A percentile compares a stretch with the other conserved stretches of the same genome.
Evolutionary conservation across 129 eudicot species (phyloP).

Genomic region (Rutidosis leptorrhynchoides): DNA sequence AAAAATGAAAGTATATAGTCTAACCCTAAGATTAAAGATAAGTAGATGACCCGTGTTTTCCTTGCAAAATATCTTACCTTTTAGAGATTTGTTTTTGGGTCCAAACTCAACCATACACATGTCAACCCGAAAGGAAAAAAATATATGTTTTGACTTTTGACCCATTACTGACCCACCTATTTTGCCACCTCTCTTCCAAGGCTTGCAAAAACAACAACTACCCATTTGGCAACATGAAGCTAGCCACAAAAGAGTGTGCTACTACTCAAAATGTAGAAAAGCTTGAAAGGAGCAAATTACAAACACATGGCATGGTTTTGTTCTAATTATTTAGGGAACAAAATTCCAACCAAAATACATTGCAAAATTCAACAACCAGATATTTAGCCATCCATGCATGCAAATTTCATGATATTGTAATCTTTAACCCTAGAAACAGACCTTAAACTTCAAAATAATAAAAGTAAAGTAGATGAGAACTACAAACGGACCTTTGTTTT

Average conservation of each 20-base stretch:
- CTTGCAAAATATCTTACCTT: no score
- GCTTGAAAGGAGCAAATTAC: constrained; percentile 11
- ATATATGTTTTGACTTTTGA: no score
- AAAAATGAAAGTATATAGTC: no score
- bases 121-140: no score
- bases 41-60: no score
- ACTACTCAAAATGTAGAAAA: constrained; percentile 16
- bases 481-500: constrained; percentile 28
- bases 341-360: constrained; percentile 11
- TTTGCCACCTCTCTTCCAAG: neutral
- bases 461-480: constrained; percentile 12
- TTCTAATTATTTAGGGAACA: constrained; percentile 17
- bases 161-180: neutral
- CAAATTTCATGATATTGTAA: constrained; percentile 23
- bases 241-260: constrained; percentile 21
- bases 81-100: no score
- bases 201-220: neutral
- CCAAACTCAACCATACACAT: constrained; percentile 1
- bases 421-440: constrained; percentile 25
- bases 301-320: constrained; percentile 19
- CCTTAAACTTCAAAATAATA: constrained; percentile 9
- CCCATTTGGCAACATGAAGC: neutral
- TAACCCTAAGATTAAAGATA: no score
- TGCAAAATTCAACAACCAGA: constrained; percentile 3
- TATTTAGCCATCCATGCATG: constrained; percentile 13